These are phyloP conservation scores for Sugiyamaella castrensis DNA, from an alignment of 1,139 yeast genomes.

Conservation along the genomic window DNA sequence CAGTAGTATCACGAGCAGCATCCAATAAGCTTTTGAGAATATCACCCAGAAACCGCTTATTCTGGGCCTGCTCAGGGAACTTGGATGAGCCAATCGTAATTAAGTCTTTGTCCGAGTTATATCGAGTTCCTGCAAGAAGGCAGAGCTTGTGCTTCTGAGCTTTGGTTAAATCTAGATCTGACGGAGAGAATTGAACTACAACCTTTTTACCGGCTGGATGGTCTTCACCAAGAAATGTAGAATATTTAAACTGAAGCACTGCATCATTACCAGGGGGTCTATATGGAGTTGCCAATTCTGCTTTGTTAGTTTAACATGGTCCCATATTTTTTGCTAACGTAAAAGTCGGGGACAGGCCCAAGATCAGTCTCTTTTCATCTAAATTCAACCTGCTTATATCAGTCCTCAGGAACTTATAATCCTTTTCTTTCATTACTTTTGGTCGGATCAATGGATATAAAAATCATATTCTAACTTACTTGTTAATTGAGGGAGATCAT, in stretches of 20 bases:
- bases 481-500: slow-evolving; percentile 81
- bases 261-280: slow-evolving; percentile 44
- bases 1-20: slow-evolving; percentile 65
- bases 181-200: slow-evolving; percentile 52
- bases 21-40: slow-evolving; percentile 57
- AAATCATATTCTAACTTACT: too few relatives aligned
- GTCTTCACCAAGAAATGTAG: slow-evolving; percentile 69
- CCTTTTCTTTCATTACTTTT: too few relatives aligned
- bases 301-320: slow-evolving; percentile 1
- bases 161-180: slow-evolving; percentile 50
- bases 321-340: neutral
- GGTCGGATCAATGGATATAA: too few relatives aligned
- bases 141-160: slow-evolving; percentile 69
- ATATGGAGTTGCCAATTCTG: slow-evolving; percentile 33
- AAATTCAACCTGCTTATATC: too few relatives aligned
- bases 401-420: too few relatives aligned
- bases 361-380: too few relatives aligned
- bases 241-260: slow-evolving; percentile 65
- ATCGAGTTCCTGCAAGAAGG: slow-evolving; percentile 75
- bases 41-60: slow-evolving; percentile 69
- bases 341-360: too few relatives aligned
- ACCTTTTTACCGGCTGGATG: slow-evolving; percentile 74
- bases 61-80: slow-evolving; percentile 78
- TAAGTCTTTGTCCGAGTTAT: slow-evolving; percentile 56
- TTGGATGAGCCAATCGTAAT: slow-evolving; percentile 62